Conservation (phyloP, 108 stramenopile genomes). For the Parietichytrium sp. region DNA sequence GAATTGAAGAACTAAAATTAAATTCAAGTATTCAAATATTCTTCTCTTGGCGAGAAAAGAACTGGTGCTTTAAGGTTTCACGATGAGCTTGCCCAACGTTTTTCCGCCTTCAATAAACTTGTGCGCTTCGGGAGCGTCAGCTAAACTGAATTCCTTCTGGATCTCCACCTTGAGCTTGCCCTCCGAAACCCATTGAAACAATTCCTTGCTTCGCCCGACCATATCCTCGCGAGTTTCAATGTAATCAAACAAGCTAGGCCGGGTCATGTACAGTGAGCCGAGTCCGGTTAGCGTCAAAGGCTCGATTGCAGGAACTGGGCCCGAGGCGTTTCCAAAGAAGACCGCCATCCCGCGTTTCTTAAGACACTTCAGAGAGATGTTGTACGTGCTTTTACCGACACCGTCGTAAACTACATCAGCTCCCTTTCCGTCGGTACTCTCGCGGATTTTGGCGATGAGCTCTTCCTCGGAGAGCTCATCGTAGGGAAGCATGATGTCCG, state of each 20-base stretch:
- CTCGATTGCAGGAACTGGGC: constrained; percentile 79
- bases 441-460: constrained; percentile 64
- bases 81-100: constrained; percentile 76
- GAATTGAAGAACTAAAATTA: too few species aligned
- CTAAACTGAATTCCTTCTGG: constrained; percentile 68
- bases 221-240: constrained; percentile 67
- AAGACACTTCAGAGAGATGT: constrained; percentile 72
- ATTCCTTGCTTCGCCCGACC: constrained; percentile 63
- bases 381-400: constrained; percentile 73
- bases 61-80: too few species aligned
- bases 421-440: constrained; percentile 69
- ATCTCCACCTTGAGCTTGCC: constrained; percentile 71
- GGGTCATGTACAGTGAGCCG: constrained; percentile 70
- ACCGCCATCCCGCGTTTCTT: constrained; percentile 75
- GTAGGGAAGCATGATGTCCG: constrained; percentile 75
- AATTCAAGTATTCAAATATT: too few species aligned
- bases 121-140: constrained; percentile 70
- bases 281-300: constrained; percentile 69
- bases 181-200: constrained; percentile 72
- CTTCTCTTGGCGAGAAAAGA: too few species aligned
- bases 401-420: constrained; percentile 69
- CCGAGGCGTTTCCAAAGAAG: constrained; percentile 79
- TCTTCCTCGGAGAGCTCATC: constrained; percentile 78
- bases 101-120: constrained; percentile 73
- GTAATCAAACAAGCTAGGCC: constrained; percentile 80